A percentile compares a stretch with the other conserved stretches of the same genome.
These are phyloP conservation scores for Pseudodiploospora longispora DNA, from an alignment of 2,329 filamentous ascomycete species.

Conservation along the genomic window DNA sequence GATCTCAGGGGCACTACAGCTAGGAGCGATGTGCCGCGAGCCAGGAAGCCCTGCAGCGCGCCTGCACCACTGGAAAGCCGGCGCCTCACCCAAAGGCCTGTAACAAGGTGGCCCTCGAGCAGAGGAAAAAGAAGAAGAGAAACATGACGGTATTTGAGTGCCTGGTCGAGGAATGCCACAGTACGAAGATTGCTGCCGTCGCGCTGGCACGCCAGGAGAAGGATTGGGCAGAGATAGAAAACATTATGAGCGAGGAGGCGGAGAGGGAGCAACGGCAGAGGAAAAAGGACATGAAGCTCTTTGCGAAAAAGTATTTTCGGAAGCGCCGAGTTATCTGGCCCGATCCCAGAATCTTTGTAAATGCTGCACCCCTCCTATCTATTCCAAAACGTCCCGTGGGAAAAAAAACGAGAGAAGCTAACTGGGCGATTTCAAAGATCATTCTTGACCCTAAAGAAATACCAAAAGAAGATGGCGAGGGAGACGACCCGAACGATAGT, in stretches of 20 bases:
- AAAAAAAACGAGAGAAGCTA: too few species aligned
- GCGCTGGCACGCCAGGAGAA: background rate
- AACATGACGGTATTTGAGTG: conserved; percentile 7
- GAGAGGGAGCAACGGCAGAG: conserved; percentile 3
- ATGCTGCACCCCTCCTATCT: too few species aligned
- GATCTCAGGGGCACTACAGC: conserved; percentile 4
- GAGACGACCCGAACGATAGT: too few species aligned
- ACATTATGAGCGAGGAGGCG: background rate
- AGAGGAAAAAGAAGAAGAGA: conserved; percentile 2
- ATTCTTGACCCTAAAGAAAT: too few species aligned
- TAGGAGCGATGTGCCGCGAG: conserved; percentile 6
- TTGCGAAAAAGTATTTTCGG: conserved; percentile 5
- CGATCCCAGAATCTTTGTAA: too few species aligned
- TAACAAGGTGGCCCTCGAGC: conserved; percentile 1
- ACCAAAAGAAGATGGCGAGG: too few species aligned
- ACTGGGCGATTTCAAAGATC: too few species aligned
- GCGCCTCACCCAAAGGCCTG: conserved; percentile 5
- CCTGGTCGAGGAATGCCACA: conserved; percentile 5
- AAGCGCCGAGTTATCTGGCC: background rate
- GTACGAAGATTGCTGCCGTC: conserved; percentile 3
- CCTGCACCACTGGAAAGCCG: conserved; percentile 1
- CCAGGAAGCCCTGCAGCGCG: background rate
- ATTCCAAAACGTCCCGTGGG: too few species aligned
- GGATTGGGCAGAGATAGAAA: conserved; percentile 4
- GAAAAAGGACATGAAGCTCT: conserved; percentile 4